A percentile compares a stretch with the other conserved stretches of the same genome.
Conservation (phyloP, 2,329 filamentous ascomycete genomes). For the Blastomyces gilchristii region DNA sequence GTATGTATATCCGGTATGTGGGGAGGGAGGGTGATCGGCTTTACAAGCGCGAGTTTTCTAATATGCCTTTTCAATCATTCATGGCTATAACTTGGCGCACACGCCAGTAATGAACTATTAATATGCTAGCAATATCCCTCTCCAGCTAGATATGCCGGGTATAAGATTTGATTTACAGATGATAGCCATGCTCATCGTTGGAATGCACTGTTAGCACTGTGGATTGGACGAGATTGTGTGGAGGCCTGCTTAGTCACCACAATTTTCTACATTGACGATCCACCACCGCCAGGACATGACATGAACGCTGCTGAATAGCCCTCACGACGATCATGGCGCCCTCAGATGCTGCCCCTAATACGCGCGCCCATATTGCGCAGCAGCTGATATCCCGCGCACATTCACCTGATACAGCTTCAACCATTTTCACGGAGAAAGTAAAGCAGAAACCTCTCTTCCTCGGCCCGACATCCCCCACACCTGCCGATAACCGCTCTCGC, state of each 20-base stretch:
- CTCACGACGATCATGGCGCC: constrained; percentile 2
- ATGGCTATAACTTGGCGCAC: too few species aligned
- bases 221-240: too few species aligned
- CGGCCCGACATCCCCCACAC: constrained; percentile 60
- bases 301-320: not conserved
- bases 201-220: too few species aligned
- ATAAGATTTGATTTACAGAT: too few species aligned
- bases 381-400: constrained; percentile 68
- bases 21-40: too few species aligned
- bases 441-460: constrained; percentile 72
- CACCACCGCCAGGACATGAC: not conserved
- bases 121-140: too few species aligned
- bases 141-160: too few species aligned
- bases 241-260: not conserved
- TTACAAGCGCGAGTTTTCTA: too few species aligned
- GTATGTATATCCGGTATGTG: too few species aligned
- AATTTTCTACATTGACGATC: not conserved
- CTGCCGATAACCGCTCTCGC: constrained; percentile 42
- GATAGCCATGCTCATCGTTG: constrained; percentile 7
- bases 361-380: constrained; percentile 42
- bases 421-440: constrained; percentile 73
- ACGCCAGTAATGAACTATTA: too few species aligned
- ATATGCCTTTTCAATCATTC: too few species aligned
- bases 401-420: constrained; percentile 57
- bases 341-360: constrained; percentile 2